Evolutionary conservation across 2,329 filamentous ascomycete species (phyloP).

Genomic region (Torrubiellomyces zombiae): DNA sequence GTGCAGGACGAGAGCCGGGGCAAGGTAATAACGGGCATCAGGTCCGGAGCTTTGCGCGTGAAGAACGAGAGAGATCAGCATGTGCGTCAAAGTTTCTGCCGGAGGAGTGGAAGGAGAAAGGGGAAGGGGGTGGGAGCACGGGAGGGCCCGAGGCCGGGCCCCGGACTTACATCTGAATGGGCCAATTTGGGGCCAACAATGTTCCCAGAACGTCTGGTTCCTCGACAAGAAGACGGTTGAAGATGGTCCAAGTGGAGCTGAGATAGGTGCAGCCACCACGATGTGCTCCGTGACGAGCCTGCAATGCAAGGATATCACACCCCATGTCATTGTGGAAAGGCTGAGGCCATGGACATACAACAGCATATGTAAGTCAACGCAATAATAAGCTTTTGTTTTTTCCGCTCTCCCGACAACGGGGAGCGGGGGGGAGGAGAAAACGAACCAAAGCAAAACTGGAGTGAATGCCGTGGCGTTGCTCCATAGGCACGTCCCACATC

Average conservation of each 20-base stretch:
- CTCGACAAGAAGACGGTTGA: slow-evolving; percentile 22
- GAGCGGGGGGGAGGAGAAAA: too few species aligned
- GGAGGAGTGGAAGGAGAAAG: too few species aligned
- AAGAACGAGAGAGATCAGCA: not conserved
- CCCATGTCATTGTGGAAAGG: slow-evolving; percentile 36
- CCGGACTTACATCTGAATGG: slow-evolving; percentile 30
- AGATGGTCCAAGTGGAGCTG: slow-evolving; percentile 24
- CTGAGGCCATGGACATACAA: too few species aligned
- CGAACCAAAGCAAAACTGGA: slow-evolving; percentile 27
- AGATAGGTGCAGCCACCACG: slow-evolving; percentile 28
- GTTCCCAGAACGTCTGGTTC: slow-evolving; percentile 21
- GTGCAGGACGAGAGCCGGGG: slow-evolving; percentile 25
- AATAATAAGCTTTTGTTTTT: too few species aligned
- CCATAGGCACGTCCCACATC: slow-evolving; percentile 25
- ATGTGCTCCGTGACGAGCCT: slow-evolving; percentile 25
- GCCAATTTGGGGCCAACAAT: slow-evolving; percentile 25
- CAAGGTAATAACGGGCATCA: slow-evolving; percentile 17
- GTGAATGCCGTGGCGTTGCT: slow-evolving; percentile 31
- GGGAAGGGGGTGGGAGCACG: too few species aligned
- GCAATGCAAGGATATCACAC: slow-evolving; percentile 29
- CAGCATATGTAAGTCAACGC: too few species aligned
- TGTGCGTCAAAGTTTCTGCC: too few species aligned
- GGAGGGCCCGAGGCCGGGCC: too few species aligned
- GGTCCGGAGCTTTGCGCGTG: slow-evolving; percentile 8
- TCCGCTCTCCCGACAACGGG: too few species aligned